Evolutionary conservation across 768 basidiomycete species (phyloP).

Genomic region (Termitomyces heimii): DNA sequence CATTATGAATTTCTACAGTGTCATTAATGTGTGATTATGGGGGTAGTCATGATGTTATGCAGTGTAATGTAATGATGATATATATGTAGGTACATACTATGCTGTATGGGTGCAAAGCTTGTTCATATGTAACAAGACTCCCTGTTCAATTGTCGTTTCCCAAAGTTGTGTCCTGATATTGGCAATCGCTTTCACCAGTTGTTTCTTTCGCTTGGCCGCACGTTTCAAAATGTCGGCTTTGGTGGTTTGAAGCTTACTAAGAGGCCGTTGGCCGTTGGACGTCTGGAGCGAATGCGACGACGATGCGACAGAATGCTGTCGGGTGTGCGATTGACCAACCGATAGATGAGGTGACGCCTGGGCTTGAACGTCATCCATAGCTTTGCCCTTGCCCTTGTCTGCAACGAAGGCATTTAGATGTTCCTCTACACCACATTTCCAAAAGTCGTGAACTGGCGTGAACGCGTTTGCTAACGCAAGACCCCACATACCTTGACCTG

Average conservation of each 20-base stretch:
- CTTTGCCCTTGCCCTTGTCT: constrained; percentile 23
- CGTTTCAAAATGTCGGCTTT: constrained; percentile 43
- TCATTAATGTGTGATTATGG: not conserved
- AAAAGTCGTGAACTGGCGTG: constrained; percentile 9
- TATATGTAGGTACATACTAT: constrained; percentile 1
- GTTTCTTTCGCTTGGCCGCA: constrained; percentile 47
- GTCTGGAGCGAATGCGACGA: not conserved
- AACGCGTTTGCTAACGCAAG: constrained; percentile 10
- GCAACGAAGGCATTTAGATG: not conserved
- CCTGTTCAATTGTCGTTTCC: constrained; percentile 69
- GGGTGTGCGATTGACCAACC: not conserved
- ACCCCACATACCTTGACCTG: constrained; percentile 23
- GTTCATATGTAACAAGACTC: constrained; percentile 45
- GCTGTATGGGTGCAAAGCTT: constrained; percentile 20
- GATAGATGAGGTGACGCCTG: not conserved
- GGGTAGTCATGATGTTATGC: not conserved
- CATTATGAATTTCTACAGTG: not conserved
- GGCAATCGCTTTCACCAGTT: constrained; percentile 50
- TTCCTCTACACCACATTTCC: constrained; percentile 7
- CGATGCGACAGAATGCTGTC: not conserved
- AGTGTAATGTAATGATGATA: constrained; percentile 1
- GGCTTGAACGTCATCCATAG: not conserved
- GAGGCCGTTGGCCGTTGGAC: not conserved
- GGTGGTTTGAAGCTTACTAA: constrained; percentile 16
- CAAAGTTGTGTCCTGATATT: constrained; percentile 62